A percentile compares a stretch with the other conserved stretches of the same genome.
Evolutionary conservation across 2,329 filamentous ascomycete genomes (phyloP).

Genomic region (Lecanoromycetidae sp.): DNA sequence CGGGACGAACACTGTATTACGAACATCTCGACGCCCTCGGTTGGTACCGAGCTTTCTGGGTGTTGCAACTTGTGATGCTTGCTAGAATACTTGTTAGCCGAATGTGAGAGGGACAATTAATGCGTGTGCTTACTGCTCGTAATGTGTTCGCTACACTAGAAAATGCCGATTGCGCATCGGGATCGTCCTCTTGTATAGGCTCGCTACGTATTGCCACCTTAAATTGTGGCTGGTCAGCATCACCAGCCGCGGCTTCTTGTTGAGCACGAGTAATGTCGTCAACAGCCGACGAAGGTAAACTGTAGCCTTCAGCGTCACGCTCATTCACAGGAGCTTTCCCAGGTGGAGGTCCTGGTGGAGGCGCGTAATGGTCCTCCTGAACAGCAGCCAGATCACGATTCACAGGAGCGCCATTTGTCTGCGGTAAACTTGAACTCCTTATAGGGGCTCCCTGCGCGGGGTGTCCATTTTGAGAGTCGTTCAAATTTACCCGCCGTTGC

Average conservation of each 20-base stretch:
- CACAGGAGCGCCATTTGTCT: constrained; percentile 13
- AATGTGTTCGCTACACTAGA: constrained; percentile 38
- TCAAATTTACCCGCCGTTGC: constrained; percentile 1
- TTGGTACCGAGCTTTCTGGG: constrained; percentile 62
- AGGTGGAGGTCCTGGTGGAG: constrained; percentile 8
- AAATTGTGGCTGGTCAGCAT: constrained; percentile 31
- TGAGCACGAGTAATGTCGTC: constrained; percentile 35
- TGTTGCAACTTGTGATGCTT: constrained; percentile 40
- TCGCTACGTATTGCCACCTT: constrained; percentile 38
- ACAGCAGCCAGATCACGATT: constrained; percentile 8
- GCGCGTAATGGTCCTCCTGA: neutral
- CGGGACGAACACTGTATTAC: constrained; percentile 79
- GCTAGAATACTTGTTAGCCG: constrained; percentile 24
- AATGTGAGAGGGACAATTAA: neutral
- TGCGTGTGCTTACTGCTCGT: constrained; percentile 27
- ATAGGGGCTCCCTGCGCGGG: constrained; percentile 12
- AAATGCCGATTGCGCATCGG: constrained; percentile 37
- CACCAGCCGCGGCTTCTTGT: constrained; percentile 30
- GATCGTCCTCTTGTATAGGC: constrained; percentile 38
- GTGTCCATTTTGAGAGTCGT: constrained; percentile 12
- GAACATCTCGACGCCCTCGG: constrained; percentile 77
- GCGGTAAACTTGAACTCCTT: constrained; percentile 12
- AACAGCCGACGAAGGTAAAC: constrained; percentile 45
- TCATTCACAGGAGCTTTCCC: constrained; percentile 29
- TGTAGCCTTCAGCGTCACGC: constrained; percentile 63